A percentile compares a stretch with the other conserved stretches of the same genome.
Conservation (phyloP, 345 rosid species). For the Hevea brasiliensis region DNA sequence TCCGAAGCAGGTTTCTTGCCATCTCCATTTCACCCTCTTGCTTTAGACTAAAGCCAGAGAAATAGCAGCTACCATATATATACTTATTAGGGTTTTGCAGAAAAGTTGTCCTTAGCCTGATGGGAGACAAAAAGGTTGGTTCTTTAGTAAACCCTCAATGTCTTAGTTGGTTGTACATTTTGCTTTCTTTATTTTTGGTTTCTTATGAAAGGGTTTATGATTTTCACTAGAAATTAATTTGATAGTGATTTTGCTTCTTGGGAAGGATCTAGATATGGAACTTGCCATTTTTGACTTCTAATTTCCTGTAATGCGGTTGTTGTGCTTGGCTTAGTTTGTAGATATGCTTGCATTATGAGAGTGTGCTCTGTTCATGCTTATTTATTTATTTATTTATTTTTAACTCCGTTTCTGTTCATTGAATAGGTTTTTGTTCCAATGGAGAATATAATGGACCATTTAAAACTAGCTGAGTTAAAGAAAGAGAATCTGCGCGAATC, state of each 20-base stretch:
- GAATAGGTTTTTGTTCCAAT: slow-evolving; percentile 5
- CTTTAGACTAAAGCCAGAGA: too few species aligned
- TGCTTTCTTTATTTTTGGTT: neutral
- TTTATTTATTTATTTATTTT: neutral
- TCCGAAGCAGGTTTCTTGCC: too few species aligned
- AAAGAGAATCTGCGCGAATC: slow-evolving; percentile 16
- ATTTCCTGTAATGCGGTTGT: too few species aligned
- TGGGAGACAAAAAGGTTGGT: neutral
- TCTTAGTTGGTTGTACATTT: neutral
- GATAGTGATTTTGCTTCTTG: neutral
- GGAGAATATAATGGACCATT: slow-evolving; percentile 11
- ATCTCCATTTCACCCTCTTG: too few species aligned
- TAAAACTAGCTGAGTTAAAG: slow-evolving; percentile 19
- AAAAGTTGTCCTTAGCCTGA: too few species aligned
- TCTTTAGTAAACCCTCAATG: neutral
- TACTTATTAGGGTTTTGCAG: too few species aligned
- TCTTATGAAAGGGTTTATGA: neutral
- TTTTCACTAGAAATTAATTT: neutral
- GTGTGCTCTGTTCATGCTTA: too few species aligned
- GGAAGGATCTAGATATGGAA: neutral
- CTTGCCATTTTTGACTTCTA: neutral
- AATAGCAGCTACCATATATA: too few species aligned
- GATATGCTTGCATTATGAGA: too few species aligned
- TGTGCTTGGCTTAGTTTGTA: too few species aligned
- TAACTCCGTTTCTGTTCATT: neutral